Base-by-base conservation (phyloP, 805 yeast genomes). In the Tetrapisispora pingtungensis region DNA sequence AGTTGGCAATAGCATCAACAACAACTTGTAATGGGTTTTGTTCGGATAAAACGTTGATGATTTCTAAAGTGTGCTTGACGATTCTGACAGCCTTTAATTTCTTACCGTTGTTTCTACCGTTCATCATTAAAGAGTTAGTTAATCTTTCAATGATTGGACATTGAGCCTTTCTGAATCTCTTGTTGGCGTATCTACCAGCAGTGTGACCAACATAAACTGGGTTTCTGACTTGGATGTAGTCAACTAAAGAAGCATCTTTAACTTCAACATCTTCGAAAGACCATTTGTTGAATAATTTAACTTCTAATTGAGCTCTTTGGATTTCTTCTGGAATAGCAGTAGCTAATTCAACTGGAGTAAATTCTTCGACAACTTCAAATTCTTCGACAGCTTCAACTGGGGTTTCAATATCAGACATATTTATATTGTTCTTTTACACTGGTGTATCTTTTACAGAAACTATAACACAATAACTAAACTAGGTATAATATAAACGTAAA, bases 91-190 rank as follows among this genome's bases (percentile, higher is more conserved):
- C 98, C 85, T 90, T 89, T 74, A 94, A 86, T 80, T 93, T 93
- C 84, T 93, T 93, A 83, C 99, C 99, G 84, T 94, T 93, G 94
- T 93, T 93, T 81, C 97, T 90, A 80, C 99, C 99, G 84, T 93
- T 89, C 98, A 93, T 93, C 98, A 93, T 93, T 71, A 93, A 80
- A 57, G 98, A 84, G 90, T 93, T 90, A 76, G 97, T 90, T 73
- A 93, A 81, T 82, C 99, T 90, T 84, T 93, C 99, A 64, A 93
- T 73, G 72, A 93, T 83, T 69, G 97, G 97, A 78, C 97, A 89
- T 81, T 93, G 98, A 62, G 97, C 93, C 84, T 93, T 93, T 84
- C 97, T 89, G 85, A 93, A 93, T 77, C 98, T 89, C 87, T 93
- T 93, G 77, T 86, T 73, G 67, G 97, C 97, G 78, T 90, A 93